Percentiles rank a stretch among this genome's conserved stretches.
phyloP scores from a whole-genome alignment of 2,329 filamentous ascomycete genomes.

The Neonectria hederae region DNA sequence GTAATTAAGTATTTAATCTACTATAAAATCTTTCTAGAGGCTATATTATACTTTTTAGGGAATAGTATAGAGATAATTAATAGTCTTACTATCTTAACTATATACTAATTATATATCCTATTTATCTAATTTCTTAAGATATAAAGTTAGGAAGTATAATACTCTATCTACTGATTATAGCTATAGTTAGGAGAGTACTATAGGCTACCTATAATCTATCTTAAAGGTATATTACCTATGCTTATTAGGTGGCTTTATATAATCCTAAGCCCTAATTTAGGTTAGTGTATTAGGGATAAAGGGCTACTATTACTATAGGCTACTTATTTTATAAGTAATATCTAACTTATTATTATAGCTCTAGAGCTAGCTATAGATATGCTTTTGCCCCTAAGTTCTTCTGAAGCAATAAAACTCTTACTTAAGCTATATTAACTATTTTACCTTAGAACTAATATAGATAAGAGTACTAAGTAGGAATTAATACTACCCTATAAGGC shows the following conservation, averaged over 20 bases:
- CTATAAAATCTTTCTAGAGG: not conserved
- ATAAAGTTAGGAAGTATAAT: constrained; percentile 8
- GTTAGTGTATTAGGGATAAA: not conserved
- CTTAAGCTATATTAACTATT: constrained; percentile 19
- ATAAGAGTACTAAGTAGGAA: not conserved
- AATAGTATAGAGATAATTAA: not conserved
- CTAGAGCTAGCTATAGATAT: not conserved
- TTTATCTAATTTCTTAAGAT: constrained; percentile 11
- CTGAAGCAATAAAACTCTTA: constrained; percentile 17
- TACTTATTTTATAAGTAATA: not conserved
- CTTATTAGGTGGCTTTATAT: not conserved
- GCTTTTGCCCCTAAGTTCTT: not conserved
- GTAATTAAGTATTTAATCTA: not conserved
- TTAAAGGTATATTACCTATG: not conserved
- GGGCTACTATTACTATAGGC: not conserved
- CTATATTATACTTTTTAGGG: not conserved
- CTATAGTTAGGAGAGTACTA: not conserved
- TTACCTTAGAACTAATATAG: not conserved
- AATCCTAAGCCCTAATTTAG: not conserved
- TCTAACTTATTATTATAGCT: constrained; percentile 1
- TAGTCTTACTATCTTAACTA: constrained; percentile 16
- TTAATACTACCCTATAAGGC: constrained; percentile 3
- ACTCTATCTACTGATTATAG: not conserved
- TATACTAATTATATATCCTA: constrained; percentile 20
- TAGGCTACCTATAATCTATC: not conserved